These are phyloP conservation scores for Acorus gramineus DNA, from an alignment of 106 monocot species.

Conservation along the genomic window DNA sequence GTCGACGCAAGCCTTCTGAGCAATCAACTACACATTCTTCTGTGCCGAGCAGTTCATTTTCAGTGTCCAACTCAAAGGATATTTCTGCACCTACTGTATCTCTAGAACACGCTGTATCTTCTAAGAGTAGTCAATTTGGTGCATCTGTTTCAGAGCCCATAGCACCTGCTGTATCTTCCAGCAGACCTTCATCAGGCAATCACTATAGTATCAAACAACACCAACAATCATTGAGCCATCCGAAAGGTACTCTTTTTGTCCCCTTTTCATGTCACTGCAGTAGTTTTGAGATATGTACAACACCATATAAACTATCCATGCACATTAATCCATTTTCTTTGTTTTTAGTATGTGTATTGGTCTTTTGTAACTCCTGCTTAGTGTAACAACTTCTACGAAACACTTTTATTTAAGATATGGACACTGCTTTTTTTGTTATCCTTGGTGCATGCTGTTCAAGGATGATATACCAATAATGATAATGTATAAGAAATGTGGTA, in stretches of 20 bases:
- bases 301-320: too few species aligned
- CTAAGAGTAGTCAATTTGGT: slow-evolving; percentile 21
- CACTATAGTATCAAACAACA: slow-evolving; percentile 22
- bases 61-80: slow-evolving; percentile 21
- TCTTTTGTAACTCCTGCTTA: too few species aligned
- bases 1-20: slow-evolving; percentile 23
- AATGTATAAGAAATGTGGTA: too few species aligned
- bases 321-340: too few species aligned
- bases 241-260: slow-evolving; percentile 18
- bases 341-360: too few species aligned
- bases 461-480: too few species aligned
- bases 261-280: too few species aligned
- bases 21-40: slow-evolving; percentile 10
- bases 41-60: slow-evolving; percentile 20
- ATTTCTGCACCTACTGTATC: slow-evolving; percentile 16
- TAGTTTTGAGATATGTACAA: too few species aligned
- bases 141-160: slow-evolving; percentile 14
- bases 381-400: too few species aligned
- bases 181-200: slow-evolving; percentile 12
- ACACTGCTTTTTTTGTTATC: too few species aligned
- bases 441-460: too few species aligned
- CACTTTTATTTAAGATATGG: too few species aligned
- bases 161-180: slow-evolving; percentile 14
- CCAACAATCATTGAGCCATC: slow-evolving; percentile 6
- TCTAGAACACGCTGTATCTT: slow-evolving; percentile 5